These are phyloP conservation scores for Coffea eugenioides DNA, from an alignment of 257 asterid species.

Conservation along the genomic window DNA sequence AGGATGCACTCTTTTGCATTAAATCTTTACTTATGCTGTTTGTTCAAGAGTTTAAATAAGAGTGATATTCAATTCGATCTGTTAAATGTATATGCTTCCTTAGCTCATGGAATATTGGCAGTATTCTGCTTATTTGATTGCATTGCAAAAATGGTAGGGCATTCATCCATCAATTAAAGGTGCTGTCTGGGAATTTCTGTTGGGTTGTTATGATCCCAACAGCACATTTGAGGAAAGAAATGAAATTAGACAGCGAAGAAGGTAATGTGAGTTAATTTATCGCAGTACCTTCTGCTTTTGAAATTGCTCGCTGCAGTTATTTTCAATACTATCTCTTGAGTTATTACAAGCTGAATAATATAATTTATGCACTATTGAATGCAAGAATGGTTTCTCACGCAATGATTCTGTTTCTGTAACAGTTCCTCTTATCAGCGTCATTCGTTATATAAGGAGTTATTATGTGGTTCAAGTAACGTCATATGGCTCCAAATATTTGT, in stretches of 20 bases:
- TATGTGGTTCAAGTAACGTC: neutral
- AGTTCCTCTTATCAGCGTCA: neutral
- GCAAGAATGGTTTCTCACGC: neutral
- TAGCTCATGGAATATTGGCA: slow-evolving; percentile 16
- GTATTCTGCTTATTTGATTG: slow-evolving; percentile 24
- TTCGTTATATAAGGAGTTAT: neutral
- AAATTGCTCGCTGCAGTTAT: neutral
- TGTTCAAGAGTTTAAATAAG: too few relatives aligned
- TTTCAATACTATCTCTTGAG: neutral
- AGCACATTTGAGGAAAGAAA: slow-evolving; percentile 74
- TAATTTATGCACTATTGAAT: neutral
- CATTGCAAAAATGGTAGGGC: slow-evolving; percentile 49
- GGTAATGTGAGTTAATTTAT: slow-evolving; percentile 41
- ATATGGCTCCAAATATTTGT: neutral
- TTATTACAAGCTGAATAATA: slow-evolving; percentile 5
- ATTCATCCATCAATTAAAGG: slow-evolving; percentile 94
- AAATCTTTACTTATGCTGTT: neutral
- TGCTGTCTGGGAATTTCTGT: slow-evolving; percentile 89
- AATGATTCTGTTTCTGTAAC: neutral
- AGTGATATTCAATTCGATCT: neutral
- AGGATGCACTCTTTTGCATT: neutral
- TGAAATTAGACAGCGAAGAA: slow-evolving; percentile 59
- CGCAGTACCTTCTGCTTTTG: neutral
- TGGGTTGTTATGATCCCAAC: slow-evolving; percentile 92
- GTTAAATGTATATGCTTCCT: slow-evolving; percentile 1